Conservation (phyloP, 257 asterid species). For the Catharanthus roseus region DNA sequence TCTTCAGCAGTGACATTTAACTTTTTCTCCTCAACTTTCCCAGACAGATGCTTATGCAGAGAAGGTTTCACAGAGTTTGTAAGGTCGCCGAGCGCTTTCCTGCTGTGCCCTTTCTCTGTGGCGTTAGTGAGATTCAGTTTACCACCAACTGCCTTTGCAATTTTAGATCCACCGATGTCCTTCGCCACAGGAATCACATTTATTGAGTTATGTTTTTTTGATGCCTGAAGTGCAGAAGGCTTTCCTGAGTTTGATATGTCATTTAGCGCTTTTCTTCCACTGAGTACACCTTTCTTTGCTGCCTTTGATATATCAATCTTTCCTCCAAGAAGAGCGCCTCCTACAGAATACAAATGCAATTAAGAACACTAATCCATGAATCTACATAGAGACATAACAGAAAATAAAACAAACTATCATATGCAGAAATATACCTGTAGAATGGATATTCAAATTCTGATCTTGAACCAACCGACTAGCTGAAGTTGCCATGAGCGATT, state of each 20-base stretch:
- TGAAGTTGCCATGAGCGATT: conserved; percentile 56
- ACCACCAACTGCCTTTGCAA: conserved; percentile 2
- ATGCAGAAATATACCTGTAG: conserved; percentile 40
- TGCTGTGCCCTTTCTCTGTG: conserved; percentile 43
- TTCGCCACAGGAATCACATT: conserved; percentile 43
- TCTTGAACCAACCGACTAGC: conserved; percentile 54
- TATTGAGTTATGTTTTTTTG: conserved; percentile 36
- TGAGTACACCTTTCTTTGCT: conserved; percentile 42
- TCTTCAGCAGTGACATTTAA: conserved; percentile 34
- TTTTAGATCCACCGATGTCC: conserved; percentile 34
- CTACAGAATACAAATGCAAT: not conserved
- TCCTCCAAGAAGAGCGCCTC: conserved; percentile 46
- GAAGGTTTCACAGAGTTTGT: conserved; percentile 66
- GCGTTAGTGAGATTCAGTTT: conserved; percentile 33
- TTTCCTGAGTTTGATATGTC: conserved; percentile 84
- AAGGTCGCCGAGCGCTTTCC: conserved; percentile 74
- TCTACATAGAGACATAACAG: not conserved
- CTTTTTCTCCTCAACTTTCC: conserved; percentile 31
- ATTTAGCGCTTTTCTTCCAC: conserved; percentile 73
- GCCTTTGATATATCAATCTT: conserved; percentile 39
- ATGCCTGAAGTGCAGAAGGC: conserved; percentile 37
- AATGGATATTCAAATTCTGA: conserved; percentile 59
- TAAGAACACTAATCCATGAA: not conserved
- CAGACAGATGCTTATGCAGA: conserved; percentile 26
- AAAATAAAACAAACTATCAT: not conserved